Percentiles rank a stretch among this genome's conserved stretches.
Evolutionary conservation across 768 basidiomycete species (phyloP).

Genomic region (Sporobolomyces phaffii): DNA sequence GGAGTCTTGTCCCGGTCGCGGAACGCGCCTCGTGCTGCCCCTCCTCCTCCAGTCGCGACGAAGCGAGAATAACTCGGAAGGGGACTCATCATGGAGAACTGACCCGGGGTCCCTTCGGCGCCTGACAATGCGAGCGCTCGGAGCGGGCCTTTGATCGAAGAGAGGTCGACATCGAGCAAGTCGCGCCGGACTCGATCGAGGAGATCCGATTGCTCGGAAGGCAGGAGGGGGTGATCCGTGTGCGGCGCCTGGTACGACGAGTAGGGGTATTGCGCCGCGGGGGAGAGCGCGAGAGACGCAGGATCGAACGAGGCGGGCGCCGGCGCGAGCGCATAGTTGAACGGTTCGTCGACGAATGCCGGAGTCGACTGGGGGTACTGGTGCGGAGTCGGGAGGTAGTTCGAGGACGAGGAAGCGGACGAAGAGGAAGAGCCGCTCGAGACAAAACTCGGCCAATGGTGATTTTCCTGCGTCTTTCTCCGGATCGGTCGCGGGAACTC

Average conservation of each 20-base stretch:
- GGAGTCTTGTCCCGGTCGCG: constrained; percentile 23
- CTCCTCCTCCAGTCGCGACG: neutral
- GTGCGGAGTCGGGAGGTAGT: constrained; percentile 8
- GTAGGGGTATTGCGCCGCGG: neutral
- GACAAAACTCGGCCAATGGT: constrained; percentile 28
- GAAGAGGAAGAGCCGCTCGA: constrained; percentile 14
- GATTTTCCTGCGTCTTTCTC: constrained; percentile 28
- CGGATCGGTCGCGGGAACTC: constrained; percentile 16
- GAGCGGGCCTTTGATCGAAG: constrained; percentile 31
- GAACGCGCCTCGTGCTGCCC: neutral
- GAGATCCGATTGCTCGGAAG: constrained; percentile 33
- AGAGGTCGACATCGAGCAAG: constrained; percentile 33
- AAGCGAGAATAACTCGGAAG: neutral
- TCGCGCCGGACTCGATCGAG: constrained; percentile 28
- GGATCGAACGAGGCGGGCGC: constrained; percentile 6
- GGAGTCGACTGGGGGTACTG: neutral
- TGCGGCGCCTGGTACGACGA: constrained; percentile 10
- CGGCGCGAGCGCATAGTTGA: neutral
- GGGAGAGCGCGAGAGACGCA: constrained; percentile 6
- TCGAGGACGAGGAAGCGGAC: constrained; percentile 2
- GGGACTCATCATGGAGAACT: constrained; percentile 7
- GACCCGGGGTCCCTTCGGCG: neutral
- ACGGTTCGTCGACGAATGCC: neutral
- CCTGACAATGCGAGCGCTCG: constrained; percentile 16
- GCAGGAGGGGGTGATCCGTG: constrained; percentile 28